Percentiles rank a stretch among this genome's conserved stretches.
phyloP scores from a whole-genome alignment of 805 yeast genomes.

The Kodamaea nitidulidarum region DNA sequence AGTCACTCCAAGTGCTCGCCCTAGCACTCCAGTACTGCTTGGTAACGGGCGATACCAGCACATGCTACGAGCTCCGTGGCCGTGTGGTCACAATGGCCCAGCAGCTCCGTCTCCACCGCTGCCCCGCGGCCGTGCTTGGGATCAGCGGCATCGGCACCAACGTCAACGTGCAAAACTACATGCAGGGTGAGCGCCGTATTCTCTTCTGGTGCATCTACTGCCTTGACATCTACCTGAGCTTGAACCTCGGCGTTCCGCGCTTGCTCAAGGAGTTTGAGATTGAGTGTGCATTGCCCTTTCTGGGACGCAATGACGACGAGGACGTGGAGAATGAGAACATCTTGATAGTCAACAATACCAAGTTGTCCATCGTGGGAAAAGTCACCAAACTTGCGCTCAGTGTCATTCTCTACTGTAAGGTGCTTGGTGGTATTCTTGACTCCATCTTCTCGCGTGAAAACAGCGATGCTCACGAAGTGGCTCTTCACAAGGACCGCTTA shows the following conservation, averaged over 20 bases:
- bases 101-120: conserved; percentile 76
- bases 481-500: conserved; percentile 51
- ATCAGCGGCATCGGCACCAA: conserved; percentile 32
- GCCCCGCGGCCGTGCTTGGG: conserved; percentile 82
- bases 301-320: conserved; percentile 39
- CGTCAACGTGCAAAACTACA: conserved; percentile 51
- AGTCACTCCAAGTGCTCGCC: conserved; percentile 64
- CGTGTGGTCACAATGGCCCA: conserved; percentile 78
- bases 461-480: conserved; percentile 23
- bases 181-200: conserved; percentile 79
- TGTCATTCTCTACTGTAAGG: conserved; percentile 64
- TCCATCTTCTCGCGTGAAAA: conserved; percentile 54
- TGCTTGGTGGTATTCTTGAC: conserved; percentile 70
- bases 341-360: conserved; percentile 55
- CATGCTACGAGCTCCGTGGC: conserved; percentile 74
- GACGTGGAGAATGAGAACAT: conserved; percentile 50
- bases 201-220: conserved; percentile 82
- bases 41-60: conserved; percentile 67
- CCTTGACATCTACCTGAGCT: conserved; percentile 69
- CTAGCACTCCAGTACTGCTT: conserved; percentile 68
- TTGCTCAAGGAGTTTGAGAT: conserved; percentile 75
- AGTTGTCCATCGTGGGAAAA: conserved; percentile 63
- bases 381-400: conserved; percentile 61
- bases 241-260: conserved; percentile 79
- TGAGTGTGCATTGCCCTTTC: conserved; percentile 80